A percentile compares a stretch with the other conserved stretches of the same genome.
Conservation (phyloP, 1,284 basidiomycete species). For the Mycosarcoma mackinlayi region DNA sequence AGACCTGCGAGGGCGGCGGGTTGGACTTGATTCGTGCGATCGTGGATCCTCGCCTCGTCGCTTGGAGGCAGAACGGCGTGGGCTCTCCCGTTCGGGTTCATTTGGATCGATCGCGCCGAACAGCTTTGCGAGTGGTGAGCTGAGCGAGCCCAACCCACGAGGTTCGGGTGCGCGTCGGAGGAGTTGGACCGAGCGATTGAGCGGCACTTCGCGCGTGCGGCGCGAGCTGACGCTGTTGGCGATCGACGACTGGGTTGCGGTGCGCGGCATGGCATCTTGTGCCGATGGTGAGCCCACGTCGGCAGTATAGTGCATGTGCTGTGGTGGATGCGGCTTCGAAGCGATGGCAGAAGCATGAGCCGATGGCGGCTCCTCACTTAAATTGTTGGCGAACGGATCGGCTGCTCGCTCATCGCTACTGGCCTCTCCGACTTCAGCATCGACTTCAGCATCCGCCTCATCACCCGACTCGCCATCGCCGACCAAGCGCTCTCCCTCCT, state of each 20-base stretch:
- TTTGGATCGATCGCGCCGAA: constrained; percentile 33
- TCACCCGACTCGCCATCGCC: constrained; percentile 14
- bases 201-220: constrained; percentile 11
- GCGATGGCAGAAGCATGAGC: background rate
- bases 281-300: background rate
- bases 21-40: constrained; percentile 13
- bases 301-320: no score
- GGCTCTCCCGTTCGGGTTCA: constrained; percentile 3
- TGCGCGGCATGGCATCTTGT: constrained; percentile 20
- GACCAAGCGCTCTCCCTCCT: constrained; percentile 29
- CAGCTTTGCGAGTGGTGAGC: constrained; percentile 39
- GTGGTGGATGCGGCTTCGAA: background rate
- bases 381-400: constrained; percentile 12
- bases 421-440: no score
- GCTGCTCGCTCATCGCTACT: constrained; percentile 33
- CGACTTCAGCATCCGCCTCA: constrained; percentile 26
- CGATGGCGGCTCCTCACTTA: background rate
- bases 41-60: constrained; percentile 1
- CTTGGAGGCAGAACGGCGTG: constrained; percentile 1
- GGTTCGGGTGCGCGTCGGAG: constrained; percentile 27
- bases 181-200: constrained; percentile 16
- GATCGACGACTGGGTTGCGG: constrained; percentile 23
- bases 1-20: background rate
- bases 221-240: constrained; percentile 27
- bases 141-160: constrained; percentile 40